Evolutionary conservation across 495 filamentous ascomycete genomes (phyloP).

Genomic region (Lophiotrema nucula): DNA sequence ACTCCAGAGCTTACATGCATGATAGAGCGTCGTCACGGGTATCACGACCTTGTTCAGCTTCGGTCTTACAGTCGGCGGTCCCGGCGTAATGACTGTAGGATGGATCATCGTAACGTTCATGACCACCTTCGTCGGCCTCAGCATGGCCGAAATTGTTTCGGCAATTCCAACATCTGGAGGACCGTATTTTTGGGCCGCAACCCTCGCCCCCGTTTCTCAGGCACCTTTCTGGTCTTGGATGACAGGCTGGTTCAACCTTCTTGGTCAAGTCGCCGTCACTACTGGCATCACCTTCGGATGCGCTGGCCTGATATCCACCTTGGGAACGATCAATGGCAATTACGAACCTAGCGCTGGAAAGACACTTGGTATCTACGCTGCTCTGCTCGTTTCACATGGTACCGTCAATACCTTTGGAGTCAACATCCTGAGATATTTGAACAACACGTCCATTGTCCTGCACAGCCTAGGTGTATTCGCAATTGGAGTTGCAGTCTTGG

Average conservation of each 20-base stretch:
- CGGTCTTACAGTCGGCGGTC: constrained; percentile 53
- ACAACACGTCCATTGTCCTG: constrained; percentile 61
- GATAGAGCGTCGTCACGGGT: constrained; percentile 60
- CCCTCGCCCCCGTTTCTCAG: constrained; percentile 55
- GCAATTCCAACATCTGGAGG: constrained; percentile 64
- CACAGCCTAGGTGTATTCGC: constrained; percentile 58
- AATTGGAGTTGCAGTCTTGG: constrained; percentile 59
- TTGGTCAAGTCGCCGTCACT: constrained; percentile 56
- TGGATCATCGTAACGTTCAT: constrained; percentile 50
- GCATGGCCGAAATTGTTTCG: constrained; percentile 66
- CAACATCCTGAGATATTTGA: constrained; percentile 55
- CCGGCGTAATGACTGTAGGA: constrained; percentile 48
- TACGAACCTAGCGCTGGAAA: constrained; percentile 52
- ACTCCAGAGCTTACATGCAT: constrained; percentile 9
- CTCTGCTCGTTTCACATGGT: constrained; percentile 56
- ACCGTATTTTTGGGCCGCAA: constrained; percentile 66
- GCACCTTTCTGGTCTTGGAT: constrained; percentile 63
- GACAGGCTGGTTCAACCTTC: constrained; percentile 56
- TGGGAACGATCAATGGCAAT: constrained; percentile 54
- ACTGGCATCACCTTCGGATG: constrained; percentile 67
- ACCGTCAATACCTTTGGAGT: constrained; percentile 63
- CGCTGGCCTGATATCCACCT: constrained; percentile 59
- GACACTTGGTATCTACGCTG: constrained; percentile 65
- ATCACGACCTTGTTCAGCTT: constrained; percentile 50
- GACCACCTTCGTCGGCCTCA: constrained; percentile 56